Conservation (phyloP, 192 early-diverging fungal genomes). For the Geranomyces michiganensis region DNA sequence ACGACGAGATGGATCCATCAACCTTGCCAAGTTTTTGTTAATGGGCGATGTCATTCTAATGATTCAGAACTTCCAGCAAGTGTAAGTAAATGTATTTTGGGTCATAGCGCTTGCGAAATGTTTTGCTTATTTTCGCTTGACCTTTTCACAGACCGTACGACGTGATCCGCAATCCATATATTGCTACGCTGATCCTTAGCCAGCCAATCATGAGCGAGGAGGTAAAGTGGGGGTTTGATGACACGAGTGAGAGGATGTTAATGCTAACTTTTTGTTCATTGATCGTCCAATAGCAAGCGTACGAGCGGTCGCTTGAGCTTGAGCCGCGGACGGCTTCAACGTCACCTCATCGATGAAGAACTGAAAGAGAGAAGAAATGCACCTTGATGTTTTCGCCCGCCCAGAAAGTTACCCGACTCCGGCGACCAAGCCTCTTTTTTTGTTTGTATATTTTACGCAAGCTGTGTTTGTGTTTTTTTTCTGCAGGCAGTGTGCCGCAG, state of each 20-base stretch:
- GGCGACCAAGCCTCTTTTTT: too few relatives aligned
- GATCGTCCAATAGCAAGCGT: constrained; percentile 33
- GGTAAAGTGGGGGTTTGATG: constrained; percentile 6
- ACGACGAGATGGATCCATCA: constrained; percentile 64
- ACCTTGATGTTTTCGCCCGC: too few relatives aligned
- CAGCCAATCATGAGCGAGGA: constrained; percentile 45
- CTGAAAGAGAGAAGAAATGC: too few relatives aligned
- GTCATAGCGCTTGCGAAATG: background rate
- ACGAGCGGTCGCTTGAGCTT: constrained; percentile 44
- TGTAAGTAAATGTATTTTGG: constrained; percentile 11
- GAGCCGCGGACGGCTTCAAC: constrained; percentile 35
- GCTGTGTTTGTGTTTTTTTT: too few relatives aligned
- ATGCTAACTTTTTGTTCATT: constrained; percentile 13
- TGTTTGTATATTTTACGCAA: too few relatives aligned
- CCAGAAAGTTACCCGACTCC: too few relatives aligned
- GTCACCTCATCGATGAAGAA: constrained; percentile 18
- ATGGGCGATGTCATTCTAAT: constrained; percentile 69
- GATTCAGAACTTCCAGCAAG: constrained; percentile 59
- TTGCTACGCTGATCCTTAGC: constrained; percentile 39
- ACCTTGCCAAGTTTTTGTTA: constrained; percentile 72
- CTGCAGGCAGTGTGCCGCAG: too few relatives aligned
- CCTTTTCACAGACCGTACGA: constrained; percentile 36
- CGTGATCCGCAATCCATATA: constrained; percentile 28
- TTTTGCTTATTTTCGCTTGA: too few relatives aligned
- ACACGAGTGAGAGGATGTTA: background rate